Evolutionary conservation across 2,329 filamentous ascomycete genomes (phyloP).

Genomic region (Cladosporium sp.): DNA sequence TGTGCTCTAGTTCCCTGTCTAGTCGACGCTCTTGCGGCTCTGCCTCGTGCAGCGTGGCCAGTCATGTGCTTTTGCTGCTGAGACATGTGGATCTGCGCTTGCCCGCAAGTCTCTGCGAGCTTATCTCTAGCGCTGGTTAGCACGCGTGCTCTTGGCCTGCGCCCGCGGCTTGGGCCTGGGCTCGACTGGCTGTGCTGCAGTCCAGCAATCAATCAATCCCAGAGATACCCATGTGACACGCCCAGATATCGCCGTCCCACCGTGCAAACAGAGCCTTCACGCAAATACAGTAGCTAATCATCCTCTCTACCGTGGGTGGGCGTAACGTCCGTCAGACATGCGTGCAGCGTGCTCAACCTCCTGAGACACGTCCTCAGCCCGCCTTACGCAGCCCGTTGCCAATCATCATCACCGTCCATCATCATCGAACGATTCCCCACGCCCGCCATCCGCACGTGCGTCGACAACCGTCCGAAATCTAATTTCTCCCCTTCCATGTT

Average conservation of each 20-base stretch:
- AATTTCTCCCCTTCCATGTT: conserved; percentile 3
- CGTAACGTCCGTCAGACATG: neutral
- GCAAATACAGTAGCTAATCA: neutral
- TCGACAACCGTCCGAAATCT: neutral
- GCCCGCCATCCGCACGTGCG: conserved; percentile 1
- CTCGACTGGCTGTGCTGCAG: neutral
- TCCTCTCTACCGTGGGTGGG: neutral
- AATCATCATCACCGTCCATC: neutral
- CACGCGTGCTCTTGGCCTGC: neutral
- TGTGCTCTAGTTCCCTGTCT: neutral
- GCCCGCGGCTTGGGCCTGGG: neutral
- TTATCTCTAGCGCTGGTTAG: conserved; percentile 3
- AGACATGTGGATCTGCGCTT: neutral
- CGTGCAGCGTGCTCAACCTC: neutral
- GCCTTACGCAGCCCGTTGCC: neutral
- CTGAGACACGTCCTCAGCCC: neutral
- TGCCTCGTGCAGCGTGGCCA: neutral
- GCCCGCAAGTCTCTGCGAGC: neutral
- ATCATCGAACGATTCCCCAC: conserved; percentile 11
- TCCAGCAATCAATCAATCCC: neutral
- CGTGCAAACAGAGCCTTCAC: neutral
- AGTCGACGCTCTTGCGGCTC: neutral
- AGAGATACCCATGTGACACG: neutral
- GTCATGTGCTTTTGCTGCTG: neutral
- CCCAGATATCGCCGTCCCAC: neutral